Base-by-base conservation (phyloP, 2,329 filamentous ascomycete species). In the Colletotrichum liaoningense region DNA sequence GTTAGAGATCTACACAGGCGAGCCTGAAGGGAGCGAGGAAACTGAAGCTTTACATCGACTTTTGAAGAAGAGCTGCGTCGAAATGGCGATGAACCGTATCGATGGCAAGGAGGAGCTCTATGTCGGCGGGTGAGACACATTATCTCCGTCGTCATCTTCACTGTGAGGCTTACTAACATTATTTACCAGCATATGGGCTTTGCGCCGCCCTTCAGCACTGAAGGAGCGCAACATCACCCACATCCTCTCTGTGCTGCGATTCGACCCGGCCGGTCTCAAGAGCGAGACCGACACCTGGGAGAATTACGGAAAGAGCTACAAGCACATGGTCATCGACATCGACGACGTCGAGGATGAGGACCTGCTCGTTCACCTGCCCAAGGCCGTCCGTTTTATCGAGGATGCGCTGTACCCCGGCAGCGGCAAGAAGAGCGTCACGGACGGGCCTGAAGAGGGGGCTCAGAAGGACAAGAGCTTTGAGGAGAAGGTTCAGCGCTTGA, bases 271-370 rank as follows among this genome's bases (percentile, higher is more conserved):
- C 33, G 80, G 77, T 72, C 83, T 90, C 78, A 86, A 88, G 72
- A 83, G 88, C 49, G 85, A 88, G 83, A 85, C 78, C 67, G 79
- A 77, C 88, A 54, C 92, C 90, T 84, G 83, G 79, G 81, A 86
- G 22, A 85, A 86, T 63, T 85, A 83, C 75, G 87, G 86, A 79
- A 87, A 89, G 75, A 86, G 88, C 55, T 95, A 92, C 81, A 85
- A 92, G 75, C 95, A 97, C 81, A 88, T 94, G 77, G 88, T 91
- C 74, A 93, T 98, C 76, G 93, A 97, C 76, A 91, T 98, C 56
- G 94, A 98, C 82, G 97, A 99, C 85, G 90, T 95, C 64, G 94
- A 96, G 24, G 95, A 98, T 79, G 93, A 95, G 77, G 94, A 99
- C 82, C 84, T 98, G 64, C 85, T 98, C 22, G 89, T 93, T 75